Evolutionary conservation across 345 rosid genomes (phyloP).

Genomic region (Salix brachista): DNA sequence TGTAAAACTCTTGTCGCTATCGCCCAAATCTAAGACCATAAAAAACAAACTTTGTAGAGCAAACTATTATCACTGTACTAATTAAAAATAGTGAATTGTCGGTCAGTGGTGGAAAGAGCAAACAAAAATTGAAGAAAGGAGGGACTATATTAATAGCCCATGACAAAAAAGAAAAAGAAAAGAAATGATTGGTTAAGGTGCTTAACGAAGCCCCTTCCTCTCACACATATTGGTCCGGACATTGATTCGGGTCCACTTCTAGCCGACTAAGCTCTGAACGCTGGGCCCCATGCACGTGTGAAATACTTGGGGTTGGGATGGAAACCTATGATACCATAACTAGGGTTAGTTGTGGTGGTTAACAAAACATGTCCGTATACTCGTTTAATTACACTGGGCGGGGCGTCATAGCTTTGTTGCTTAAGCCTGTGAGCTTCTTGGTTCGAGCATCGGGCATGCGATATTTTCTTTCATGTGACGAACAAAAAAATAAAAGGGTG

Average conservation of each 20-base stretch:
- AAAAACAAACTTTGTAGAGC: no score
- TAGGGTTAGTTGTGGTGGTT: no score
- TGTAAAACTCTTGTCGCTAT: fast-evolving
- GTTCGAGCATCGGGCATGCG: no score
- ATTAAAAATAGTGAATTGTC: not conserved
- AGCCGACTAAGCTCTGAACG: not conserved
- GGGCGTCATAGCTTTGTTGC: no score
- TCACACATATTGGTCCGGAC: not conserved
- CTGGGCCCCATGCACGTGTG: not conserved
- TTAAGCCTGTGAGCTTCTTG: no score
- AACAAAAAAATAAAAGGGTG: no score
- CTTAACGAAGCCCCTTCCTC: not conserved
- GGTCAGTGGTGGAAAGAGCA: not conserved
- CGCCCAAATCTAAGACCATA: no score
- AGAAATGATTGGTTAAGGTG: not conserved
- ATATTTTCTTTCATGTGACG: no score
- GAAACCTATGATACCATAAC: no score
- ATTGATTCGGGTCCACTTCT: not conserved
- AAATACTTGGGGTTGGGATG: not conserved
- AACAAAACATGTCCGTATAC: no score
- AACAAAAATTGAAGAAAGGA: not conserved
- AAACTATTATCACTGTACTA: no score
- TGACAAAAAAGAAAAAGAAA: not conserved
- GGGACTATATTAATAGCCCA: not conserved
- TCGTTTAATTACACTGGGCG: no score